Evolutionary conservation across 441 rosid genomes (phyloP).

Genomic region (Populus hybrid): DNA sequence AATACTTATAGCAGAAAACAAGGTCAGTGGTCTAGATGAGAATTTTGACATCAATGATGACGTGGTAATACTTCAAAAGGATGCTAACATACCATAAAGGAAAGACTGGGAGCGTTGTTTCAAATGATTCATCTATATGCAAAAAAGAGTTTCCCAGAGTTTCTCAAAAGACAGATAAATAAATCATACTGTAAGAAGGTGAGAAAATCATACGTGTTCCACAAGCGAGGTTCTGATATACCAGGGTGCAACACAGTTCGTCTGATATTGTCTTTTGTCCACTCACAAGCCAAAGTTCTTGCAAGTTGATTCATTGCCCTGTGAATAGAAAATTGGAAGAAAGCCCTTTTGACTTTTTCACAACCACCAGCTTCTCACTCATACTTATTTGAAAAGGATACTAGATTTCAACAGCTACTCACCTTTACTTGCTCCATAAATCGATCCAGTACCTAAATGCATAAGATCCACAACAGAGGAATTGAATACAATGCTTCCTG

Average conservation of each 20-base stretch:
- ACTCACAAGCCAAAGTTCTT: constrained; percentile 81
- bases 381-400: background rate
- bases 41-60: background rate
- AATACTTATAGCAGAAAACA: background rate
- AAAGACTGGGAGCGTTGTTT: background rate
- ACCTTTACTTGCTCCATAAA: constrained; percentile 79
- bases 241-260: constrained; percentile 83
- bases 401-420: constrained; percentile 5
- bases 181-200: background rate
- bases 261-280: constrained; percentile 87
- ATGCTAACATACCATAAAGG: background rate
- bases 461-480: constrained; percentile 71
- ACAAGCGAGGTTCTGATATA: constrained; percentile 73
- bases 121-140: background rate
- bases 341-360: constrained; percentile 1
- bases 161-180: background rate
- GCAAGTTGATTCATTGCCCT: constrained; percentile 85
- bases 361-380: background rate
- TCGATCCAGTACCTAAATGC: constrained; percentile 51
- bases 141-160: background rate
- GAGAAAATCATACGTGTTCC: constrained; percentile 44
- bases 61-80: background rate
- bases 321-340: constrained; percentile 12
- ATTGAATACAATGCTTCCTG: constrained; percentile 69
- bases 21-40: background rate